Percentiles rank a stretch among this genome's conserved stretches.
phyloP scores from a whole-genome alignment of 805 yeast species.

The Schizosaccharomyces octosporus region DNA sequence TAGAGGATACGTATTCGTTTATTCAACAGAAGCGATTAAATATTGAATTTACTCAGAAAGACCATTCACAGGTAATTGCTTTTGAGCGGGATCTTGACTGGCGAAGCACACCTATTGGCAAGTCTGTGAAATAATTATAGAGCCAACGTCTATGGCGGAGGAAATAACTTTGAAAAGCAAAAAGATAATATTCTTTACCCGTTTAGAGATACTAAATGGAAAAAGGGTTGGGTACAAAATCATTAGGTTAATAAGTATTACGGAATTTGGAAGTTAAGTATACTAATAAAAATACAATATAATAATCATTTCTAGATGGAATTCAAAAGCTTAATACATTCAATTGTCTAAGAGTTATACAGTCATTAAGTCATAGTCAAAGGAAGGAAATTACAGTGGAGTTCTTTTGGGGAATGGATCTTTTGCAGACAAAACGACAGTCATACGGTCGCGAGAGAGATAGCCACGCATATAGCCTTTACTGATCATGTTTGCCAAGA shows the following conservation, averaged over 20 bases:
- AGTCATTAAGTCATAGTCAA: not conserved
- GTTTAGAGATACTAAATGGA: too few relatives aligned
- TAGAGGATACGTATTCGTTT: not conserved
- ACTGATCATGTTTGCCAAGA: constrained; percentile 39
- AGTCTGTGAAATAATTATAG: not conserved
- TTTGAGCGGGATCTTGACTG: not conserved
- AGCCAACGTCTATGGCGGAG: too few relatives aligned
- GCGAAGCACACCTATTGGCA: not conserved
- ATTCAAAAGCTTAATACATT: too few relatives aligned
- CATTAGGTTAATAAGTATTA: too few relatives aligned
- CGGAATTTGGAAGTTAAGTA: too few relatives aligned
- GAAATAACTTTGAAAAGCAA: too few relatives aligned
- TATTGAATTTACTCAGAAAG: not conserved
- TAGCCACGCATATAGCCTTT: constrained; percentile 50
- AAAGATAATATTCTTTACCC: too few relatives aligned
- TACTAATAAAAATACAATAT: too few relatives aligned
- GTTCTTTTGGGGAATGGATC: constrained; percentile 36
- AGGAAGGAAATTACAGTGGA: not conserved
- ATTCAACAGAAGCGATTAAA: not conserved
- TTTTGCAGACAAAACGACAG: constrained; percentile 49
- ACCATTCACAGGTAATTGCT: not conserved
- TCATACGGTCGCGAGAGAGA: constrained; percentile 47
- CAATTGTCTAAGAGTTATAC: too few relatives aligned
- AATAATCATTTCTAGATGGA: too few relatives aligned
- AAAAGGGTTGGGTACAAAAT: too few relatives aligned